Percentiles rank a stretch among this genome's conserved stretches.
These are phyloP conservation scores for Cardiospermum halicacabum DNA, from an alignment of 345 rosid species.

Conservation along the genomic window DNA sequence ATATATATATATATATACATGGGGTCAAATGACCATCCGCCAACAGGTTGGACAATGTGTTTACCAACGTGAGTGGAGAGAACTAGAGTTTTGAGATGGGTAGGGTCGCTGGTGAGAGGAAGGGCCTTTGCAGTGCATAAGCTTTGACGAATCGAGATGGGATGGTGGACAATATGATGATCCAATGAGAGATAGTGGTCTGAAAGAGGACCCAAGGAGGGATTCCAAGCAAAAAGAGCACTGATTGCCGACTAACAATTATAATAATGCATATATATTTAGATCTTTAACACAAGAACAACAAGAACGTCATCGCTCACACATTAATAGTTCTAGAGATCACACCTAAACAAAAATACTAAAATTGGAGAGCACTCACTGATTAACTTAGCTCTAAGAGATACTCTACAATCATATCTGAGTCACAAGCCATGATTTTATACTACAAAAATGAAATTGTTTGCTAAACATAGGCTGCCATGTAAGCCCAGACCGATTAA, in stretches of 20 bases:
- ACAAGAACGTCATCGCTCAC: background rate
- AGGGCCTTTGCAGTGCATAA: too few relatives aligned
- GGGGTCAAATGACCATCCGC: too few relatives aligned
- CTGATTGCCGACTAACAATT: too few relatives aligned
- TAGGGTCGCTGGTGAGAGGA: too few relatives aligned
- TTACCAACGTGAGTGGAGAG: too few relatives aligned
- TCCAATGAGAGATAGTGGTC: too few relatives aligned
- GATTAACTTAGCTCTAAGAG: background rate
- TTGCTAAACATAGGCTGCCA: background rate
- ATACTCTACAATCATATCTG: background rate
- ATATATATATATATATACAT: too few relatives aligned
- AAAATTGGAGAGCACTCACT: background rate
- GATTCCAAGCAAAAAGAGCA: background rate
- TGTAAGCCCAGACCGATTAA: background rate
- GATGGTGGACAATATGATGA: too few relatives aligned
- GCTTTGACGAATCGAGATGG: too few relatives aligned
- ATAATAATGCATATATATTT: background rate
- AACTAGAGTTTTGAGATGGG: too few relatives aligned
- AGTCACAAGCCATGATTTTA: background rate
- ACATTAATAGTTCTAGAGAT: background rate
- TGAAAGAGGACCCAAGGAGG: background rate
- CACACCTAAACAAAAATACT: background rate
- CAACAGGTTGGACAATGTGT: too few relatives aligned
- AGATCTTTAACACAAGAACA: background rate
- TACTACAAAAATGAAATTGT: background rate